Evolutionary conservation across 495 filamentous ascomycete genomes (phyloP).

Genomic region (Glarea lozoyensis): DNA sequence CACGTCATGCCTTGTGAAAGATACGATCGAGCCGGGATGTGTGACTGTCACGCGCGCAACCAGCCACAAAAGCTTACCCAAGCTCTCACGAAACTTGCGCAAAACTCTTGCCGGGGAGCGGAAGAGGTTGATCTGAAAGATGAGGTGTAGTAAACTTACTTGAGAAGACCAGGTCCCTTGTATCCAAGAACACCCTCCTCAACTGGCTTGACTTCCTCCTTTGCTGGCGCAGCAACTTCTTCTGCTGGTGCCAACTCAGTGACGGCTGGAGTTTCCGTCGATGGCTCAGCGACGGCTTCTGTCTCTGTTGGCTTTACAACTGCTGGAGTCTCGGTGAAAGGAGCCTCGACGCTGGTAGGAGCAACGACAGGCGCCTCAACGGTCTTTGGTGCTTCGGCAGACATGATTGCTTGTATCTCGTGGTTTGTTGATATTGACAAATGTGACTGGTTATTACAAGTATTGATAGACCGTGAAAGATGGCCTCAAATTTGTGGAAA

Average conservation of each 20-base stretch:
- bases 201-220: slow-evolving; percentile 33
- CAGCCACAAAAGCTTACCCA: too few species aligned
- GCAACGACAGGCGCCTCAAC: slow-evolving; percentile 31
- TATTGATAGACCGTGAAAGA: neutral
- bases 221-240: slow-evolving; percentile 23
- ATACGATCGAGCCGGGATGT: too few species aligned
- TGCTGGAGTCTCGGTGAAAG: slow-evolving; percentile 34
- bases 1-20: neutral
- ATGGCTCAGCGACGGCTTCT: slow-evolving; percentile 31
- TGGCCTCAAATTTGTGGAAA: neutral
- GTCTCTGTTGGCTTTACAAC: slow-evolving; percentile 43
- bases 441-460: neutral
- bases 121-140: too few species aligned
- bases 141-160: slow-evolving; percentile 71
- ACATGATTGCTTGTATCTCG: too few species aligned
- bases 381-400: slow-evolving; percentile 20
- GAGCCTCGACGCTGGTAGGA: slow-evolving; percentile 34
- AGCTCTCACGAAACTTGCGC: too few species aligned
- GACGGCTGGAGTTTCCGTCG: slow-evolving; percentile 28
- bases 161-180: slow-evolving; percentile 84
- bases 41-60: too few species aligned
- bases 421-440: slow-evolving; percentile 1
- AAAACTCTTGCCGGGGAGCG: too few species aligned
- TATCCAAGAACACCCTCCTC: slow-evolving; percentile 65
- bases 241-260: slow-evolving; percentile 39